These are phyloP conservation scores for Geranomyces variabilis DNA, from an alignment of 192 early-diverging fungal genomes.

Conservation along the genomic window DNA sequence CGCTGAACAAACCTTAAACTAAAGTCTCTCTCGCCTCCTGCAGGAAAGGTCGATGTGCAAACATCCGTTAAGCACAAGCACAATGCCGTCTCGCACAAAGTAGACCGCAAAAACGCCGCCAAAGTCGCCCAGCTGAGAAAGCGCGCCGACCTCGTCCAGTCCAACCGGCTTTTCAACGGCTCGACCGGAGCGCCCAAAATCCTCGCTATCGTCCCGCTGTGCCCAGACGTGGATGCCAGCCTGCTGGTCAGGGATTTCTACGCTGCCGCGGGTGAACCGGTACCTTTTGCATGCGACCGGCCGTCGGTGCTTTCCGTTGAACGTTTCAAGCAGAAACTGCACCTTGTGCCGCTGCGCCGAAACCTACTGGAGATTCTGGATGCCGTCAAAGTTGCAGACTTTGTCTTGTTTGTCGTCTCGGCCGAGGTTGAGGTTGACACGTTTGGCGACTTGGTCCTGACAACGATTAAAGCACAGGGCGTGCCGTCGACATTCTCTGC, in stretches of 20 bases:
- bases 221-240: slow-evolving; percentile 70
- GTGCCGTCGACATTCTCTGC: slow-evolving; percentile 74
- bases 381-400: slow-evolving; percentile 89
- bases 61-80: slow-evolving; percentile 30
- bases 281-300: background rate
- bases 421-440: slow-evolving; percentile 89
- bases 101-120: slow-evolving; percentile 81
- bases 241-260: slow-evolving; percentile 51
- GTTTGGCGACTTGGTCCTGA: slow-evolving; percentile 85
- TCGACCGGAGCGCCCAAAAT: slow-evolving; percentile 84
- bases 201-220: slow-evolving; percentile 87
- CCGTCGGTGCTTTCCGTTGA: slow-evolving; percentile 37
- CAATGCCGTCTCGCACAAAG: slow-evolving; percentile 53
- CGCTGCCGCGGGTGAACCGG: slow-evolving; percentile 20
- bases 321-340: slow-evolving; percentile 89
- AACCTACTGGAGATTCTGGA: slow-evolving; percentile 86
- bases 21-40: background rate
- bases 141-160: slow-evolving; percentile 67
- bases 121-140: slow-evolving; percentile 82
- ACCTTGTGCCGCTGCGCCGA: slow-evolving; percentile 77
- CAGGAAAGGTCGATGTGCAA: slow-evolving; percentile 44
- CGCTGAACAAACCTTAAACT: too few relatives aligned
- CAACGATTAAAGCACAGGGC: slow-evolving; percentile 86
- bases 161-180: slow-evolving; percentile 84
- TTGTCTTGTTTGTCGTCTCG: slow-evolving; percentile 83